These are phyloP conservation scores for Sphenostylis stenocarpa DNA, from an alignment of 306 rosid species.

Conservation along the genomic window DNA sequence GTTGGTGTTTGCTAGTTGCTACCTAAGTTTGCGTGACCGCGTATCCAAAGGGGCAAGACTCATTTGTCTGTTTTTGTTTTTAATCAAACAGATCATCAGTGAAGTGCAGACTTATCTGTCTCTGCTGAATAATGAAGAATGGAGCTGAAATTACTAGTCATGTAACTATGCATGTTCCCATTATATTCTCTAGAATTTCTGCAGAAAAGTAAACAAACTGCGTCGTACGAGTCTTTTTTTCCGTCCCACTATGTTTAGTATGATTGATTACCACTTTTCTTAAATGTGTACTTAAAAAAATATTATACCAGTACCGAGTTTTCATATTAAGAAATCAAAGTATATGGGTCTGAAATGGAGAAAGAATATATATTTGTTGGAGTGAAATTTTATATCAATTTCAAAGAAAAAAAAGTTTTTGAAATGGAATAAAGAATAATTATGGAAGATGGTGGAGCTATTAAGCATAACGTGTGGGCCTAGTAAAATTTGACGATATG, in stretches of 20 bases:
- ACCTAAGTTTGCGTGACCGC: conserved; percentile 30
- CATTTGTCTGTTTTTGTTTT: background rate
- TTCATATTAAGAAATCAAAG: background rate
- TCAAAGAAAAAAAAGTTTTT: background rate
- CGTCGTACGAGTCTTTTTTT: background rate
- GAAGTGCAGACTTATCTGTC: no score
- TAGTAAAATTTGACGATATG: background rate
- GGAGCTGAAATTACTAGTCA: background rate
- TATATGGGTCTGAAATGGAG: background rate
- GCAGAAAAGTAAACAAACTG: background rate
- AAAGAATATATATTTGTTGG: background rate
- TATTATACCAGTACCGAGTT: background rate
- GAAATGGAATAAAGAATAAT: background rate
- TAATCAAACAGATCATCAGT: no score
- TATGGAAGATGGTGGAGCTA: background rate
- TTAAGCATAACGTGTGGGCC: background rate
- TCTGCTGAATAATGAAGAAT: background rate
- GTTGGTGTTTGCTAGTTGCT: background rate
- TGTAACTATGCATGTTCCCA: background rate
- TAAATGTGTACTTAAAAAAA: background rate
- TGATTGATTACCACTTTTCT: background rate
- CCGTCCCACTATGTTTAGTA: background rate
- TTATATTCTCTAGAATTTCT: background rate
- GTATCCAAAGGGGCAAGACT: background rate
- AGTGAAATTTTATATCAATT: background rate